Percentiles rank a stretch among this genome's conserved stretches.
These are phyloP conservation scores for Backusella australiensis DNA, from an alignment of 192 early-diverging fungal genomes.

Conservation along the genomic window DNA sequence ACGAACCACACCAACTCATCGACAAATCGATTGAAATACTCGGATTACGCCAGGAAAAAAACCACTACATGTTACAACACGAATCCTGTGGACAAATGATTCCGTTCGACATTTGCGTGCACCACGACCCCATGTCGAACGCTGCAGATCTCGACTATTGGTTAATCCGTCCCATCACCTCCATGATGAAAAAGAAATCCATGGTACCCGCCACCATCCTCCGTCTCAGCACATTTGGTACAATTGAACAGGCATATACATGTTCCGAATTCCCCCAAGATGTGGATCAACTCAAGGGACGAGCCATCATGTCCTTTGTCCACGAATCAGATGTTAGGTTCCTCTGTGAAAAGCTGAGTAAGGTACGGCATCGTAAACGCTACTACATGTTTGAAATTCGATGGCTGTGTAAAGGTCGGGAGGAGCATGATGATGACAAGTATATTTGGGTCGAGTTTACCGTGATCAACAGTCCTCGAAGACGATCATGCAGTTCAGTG, in stretches of 20 bases:
- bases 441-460: slow-evolving; percentile 10
- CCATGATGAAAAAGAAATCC: background rate
- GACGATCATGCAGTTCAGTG: background rate
- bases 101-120: slow-evolving; percentile 16
- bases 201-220: slow-evolving; percentile 5
- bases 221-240: slow-evolving; percentile 22
- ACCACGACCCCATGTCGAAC: slow-evolving; percentile 18
- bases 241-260: slow-evolving; percentile 18
- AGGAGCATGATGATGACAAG: background rate
- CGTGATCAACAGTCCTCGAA: slow-evolving; percentile 9
- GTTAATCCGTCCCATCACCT: background rate
- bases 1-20: slow-evolving; percentile 8
- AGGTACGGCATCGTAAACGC: background rate
- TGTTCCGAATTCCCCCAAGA: slow-evolving; percentile 13
- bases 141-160: slow-evolving; percentile 23
- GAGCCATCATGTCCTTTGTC: slow-evolving; percentile 27
- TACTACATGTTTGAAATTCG: slow-evolving; percentile 13
- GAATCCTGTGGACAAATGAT: slow-evolving; percentile 9
- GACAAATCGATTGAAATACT: slow-evolving; percentile 5
- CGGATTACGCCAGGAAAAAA: background rate
- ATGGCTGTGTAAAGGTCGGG: background rate
- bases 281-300: background rate
- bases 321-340: slow-evolving; percentile 19
- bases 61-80: background rate
- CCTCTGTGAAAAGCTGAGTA: slow-evolving; percentile 7